Percentiles rank a stretch among this genome's conserved stretches.
Evolutionary conservation across 1,284 basidiomycete species (phyloP).

Genomic region (Heterobasidion parviporum): DNA sequence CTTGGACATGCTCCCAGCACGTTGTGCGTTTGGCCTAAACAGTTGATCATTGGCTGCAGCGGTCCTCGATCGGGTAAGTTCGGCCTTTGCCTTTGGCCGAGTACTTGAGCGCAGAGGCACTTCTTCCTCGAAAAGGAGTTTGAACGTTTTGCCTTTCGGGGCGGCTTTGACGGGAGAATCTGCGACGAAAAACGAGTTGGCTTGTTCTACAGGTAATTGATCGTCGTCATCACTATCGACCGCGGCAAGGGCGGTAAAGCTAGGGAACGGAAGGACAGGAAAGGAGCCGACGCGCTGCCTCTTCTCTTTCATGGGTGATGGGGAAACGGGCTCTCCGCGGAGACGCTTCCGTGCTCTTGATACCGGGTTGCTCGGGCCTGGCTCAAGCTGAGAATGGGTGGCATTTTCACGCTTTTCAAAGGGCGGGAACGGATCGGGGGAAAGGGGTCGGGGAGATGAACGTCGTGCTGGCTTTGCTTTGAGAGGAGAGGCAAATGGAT

Average conservation of each 20-base stretch:
- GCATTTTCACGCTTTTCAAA: constrained; percentile 18
- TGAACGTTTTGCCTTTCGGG: constrained; percentile 49
- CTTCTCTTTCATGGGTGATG: constrained; percentile 70
- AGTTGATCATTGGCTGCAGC: constrained; percentile 8
- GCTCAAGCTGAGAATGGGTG: constrained; percentile 10
- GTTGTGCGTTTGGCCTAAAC: constrained; percentile 15
- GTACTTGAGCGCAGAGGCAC: constrained; percentile 17
- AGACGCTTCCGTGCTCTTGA: constrained; percentile 69
- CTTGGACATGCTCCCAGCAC: constrained; percentile 19
- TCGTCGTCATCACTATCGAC: constrained; percentile 28
- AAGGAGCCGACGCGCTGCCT: constrained; percentile 38
- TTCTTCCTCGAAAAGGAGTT: constrained; percentile 56
- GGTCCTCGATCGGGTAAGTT: constrained; percentile 13
- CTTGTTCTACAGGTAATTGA: constrained; percentile 18
- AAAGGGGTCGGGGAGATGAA: constrained; percentile 21
- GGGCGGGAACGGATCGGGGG: constrained; percentile 29
- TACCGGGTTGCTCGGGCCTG: constrained; percentile 33
- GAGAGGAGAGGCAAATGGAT: constrained; percentile 47
- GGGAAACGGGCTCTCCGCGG: constrained; percentile 72
- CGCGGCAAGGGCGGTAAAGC: constrained; percentile 10
- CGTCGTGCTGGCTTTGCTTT: constrained; percentile 27
- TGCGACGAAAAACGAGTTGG: constrained; percentile 45
- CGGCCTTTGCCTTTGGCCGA: constrained; percentile 7
- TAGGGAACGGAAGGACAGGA: constrained; percentile 21
- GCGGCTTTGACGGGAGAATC: constrained; percentile 64